Evolutionary conservation across 495 filamentous ascomycete genomes (phyloP).

Genomic region (Polyplosphaeria fusca): DNA sequence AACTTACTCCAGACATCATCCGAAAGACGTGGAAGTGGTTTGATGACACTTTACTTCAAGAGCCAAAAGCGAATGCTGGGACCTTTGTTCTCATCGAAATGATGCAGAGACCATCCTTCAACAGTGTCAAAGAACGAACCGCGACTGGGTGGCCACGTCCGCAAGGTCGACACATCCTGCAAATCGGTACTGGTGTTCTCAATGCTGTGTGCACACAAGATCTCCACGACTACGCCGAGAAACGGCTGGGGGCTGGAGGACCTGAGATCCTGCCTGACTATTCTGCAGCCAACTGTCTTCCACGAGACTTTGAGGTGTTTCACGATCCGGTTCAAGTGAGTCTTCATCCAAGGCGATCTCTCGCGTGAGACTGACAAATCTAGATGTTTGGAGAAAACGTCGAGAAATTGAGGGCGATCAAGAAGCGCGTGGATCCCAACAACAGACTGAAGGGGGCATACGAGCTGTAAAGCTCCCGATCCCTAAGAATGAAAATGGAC

Average conservation of each 20-base stretch:
- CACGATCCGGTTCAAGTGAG: conserved; percentile 20
- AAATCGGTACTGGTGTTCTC: conserved; percentile 21
- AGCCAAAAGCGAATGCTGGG: conserved; percentile 24
- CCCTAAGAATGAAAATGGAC: too few relatives aligned
- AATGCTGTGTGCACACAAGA: conserved; percentile 20
- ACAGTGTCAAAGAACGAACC: conserved; percentile 20
- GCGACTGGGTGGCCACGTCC: conserved; percentile 35
- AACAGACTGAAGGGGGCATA: conserved; percentile 20
- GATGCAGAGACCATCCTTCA: conserved; percentile 36
- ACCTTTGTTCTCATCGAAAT: conserved; percentile 37
- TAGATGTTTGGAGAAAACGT: conserved; percentile 38
- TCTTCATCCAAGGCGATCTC: background rate
- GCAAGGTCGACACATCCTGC: conserved; percentile 33
- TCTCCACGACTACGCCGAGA: conserved; percentile 21
- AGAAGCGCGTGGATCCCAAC: conserved; percentile 34
- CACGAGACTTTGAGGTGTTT: conserved; percentile 17
- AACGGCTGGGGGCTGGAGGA: conserved; percentile 21
- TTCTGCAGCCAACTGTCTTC: conserved; percentile 13
- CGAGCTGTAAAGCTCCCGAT: too few relatives aligned
- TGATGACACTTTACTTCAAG: conserved; percentile 20
- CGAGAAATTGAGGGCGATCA: conserved; percentile 31
- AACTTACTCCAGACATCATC: conserved; percentile 30
- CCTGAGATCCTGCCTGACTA: conserved; percentile 7
- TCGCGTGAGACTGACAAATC: conserved; percentile 24
- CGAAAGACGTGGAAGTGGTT: conserved; percentile 36